These are phyloP conservation scores for Ceratopteris richardii DNA, from an alignment of 75 land plant species.

Conservation along the genomic window DNA sequence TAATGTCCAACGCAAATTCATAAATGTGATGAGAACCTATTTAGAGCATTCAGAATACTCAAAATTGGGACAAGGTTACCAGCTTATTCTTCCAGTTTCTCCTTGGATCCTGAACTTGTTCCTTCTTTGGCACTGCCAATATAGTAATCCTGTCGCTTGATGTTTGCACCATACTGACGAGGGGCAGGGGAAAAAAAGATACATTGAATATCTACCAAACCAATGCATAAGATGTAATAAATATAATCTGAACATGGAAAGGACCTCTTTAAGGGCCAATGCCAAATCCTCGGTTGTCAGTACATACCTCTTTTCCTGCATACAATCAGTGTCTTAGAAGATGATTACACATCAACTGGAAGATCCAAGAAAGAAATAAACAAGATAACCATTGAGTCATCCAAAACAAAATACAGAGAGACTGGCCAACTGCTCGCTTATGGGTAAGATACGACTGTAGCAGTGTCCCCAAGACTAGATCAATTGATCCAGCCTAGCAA, in stretches of 20 bases:
- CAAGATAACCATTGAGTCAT: too few relatives aligned
- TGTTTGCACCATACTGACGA: slow-evolving; percentile 79
- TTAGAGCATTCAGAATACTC: too few relatives aligned
- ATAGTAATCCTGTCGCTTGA: slow-evolving; percentile 80
- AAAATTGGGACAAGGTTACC: too few relatives aligned
- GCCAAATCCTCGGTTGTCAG: slow-evolving; percentile 87
- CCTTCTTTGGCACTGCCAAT: slow-evolving; percentile 53
- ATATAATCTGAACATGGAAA: neutral
- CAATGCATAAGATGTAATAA: neutral
- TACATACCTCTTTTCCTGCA: slow-evolving; percentile 73
- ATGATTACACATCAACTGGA: too few relatives aligned
- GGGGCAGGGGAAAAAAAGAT: neutral
- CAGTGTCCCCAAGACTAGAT: too few relatives aligned
- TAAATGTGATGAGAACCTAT: too few relatives aligned
- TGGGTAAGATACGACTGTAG: too few relatives aligned
- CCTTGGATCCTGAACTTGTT: slow-evolving; percentile 7
- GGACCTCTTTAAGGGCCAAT: slow-evolving; percentile 70
- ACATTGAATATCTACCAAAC: neutral
- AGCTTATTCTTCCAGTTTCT: slow-evolving; percentile 6
- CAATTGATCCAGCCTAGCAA: too few relatives aligned
- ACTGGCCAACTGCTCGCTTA: too few relatives aligned
- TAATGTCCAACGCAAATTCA: too few relatives aligned
- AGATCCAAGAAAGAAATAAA: too few relatives aligned
- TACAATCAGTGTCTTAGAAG: neutral
- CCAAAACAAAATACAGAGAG: too few relatives aligned